phyloP scores from a whole-genome alignment of 75 land plant species.

The Picea glauca region DNA sequence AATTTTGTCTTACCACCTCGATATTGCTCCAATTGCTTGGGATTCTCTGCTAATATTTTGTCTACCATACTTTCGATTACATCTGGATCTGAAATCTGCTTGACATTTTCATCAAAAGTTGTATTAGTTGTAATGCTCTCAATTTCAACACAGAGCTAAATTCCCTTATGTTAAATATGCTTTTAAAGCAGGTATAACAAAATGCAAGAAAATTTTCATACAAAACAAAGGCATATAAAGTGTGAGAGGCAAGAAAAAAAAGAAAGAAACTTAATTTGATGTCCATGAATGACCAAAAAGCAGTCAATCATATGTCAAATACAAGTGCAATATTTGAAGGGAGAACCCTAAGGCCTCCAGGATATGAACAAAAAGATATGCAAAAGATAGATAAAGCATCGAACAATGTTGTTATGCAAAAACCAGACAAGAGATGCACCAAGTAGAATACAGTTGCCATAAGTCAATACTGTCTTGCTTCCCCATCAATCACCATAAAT shows the following conservation, averaged over 20 bases:
- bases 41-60: conserved; percentile 75
- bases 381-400: neutral
- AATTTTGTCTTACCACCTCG: conserved; percentile 89
- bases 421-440: neutral
- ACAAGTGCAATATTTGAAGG: neutral
- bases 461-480: neutral
- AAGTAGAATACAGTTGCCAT: neutral
- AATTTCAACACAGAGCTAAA: no score
- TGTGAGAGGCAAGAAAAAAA: neutral
- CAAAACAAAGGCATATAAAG: neutral
- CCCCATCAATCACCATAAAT: neutral
- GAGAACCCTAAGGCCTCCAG: neutral
- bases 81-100: conserved; percentile 72
- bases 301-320: neutral
- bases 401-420: neutral
- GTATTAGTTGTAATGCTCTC: no score
- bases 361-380: neutral
- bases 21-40: conserved; percentile 83
- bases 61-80: conserved; percentile 76
- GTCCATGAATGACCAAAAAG: neutral
- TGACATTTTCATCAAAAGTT: neutral
- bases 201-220: neutral
- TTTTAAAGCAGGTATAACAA: neutral
- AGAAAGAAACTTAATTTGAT: neutral
- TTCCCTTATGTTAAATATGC: no score